phyloP scores from a whole-genome alignment of 257 asterid species.

The Nicotiana tabacum region DNA sequence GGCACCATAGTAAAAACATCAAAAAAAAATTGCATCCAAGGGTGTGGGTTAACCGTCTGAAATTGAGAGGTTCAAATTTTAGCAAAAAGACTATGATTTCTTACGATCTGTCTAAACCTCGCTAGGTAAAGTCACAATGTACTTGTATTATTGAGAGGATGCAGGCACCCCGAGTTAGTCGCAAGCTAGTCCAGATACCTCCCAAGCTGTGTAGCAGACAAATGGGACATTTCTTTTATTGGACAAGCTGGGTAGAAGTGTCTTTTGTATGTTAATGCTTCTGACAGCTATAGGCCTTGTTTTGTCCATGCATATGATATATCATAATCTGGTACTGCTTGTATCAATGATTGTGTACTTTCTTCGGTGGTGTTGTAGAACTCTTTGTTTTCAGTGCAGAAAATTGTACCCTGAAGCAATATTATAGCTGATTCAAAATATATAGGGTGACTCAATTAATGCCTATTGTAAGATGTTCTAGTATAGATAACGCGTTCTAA shows the following conservation, averaged over 20 bases:
- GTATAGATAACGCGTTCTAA: not conserved
- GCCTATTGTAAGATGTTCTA: not conserved
- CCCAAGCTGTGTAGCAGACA: not conserved
- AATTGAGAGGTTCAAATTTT: not conserved
- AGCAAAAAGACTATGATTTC: not conserved
- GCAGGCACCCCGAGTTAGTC: not conserved
- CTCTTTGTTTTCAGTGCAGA: not conserved
- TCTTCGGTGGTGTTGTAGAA: not conserved
- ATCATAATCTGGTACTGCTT: not conserved
- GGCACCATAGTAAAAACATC: not conserved
- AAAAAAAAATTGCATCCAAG: not conserved
- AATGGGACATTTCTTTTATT: not conserved
- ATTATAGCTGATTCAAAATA: not conserved
- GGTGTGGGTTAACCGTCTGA: not conserved
- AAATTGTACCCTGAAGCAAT: not conserved
- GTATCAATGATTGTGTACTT: not conserved
- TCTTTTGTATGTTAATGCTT: not conserved
- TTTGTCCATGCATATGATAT: not conserved
- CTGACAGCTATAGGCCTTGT: not conserved
- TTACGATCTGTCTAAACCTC: not conserved
- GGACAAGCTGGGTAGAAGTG: not conserved
- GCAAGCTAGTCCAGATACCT: not conserved
- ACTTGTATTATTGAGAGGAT: not conserved
- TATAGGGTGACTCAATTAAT: not conserved
- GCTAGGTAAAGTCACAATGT: not conserved